A percentile compares a stretch with the other conserved stretches of the same genome.
Evolutionary conservation across 805 yeast genomes (phyloP).

Genomic region (Saturnispora galanensis): DNA sequence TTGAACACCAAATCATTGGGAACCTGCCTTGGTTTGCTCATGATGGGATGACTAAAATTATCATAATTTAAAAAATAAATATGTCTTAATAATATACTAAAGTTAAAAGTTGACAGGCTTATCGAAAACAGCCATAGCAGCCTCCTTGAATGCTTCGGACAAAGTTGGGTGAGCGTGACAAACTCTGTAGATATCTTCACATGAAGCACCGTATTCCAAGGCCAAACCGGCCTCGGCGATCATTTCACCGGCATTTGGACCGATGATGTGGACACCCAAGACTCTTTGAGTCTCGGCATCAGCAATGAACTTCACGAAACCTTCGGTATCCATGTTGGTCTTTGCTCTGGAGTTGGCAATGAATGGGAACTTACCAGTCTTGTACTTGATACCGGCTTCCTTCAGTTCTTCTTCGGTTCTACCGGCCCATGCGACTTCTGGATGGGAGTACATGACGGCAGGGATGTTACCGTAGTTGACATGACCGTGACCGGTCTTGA

Average conservation of each 20-base stretch:
- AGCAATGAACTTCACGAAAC: conserved; percentile 89
- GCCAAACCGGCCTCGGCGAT: conserved; percentile 98
- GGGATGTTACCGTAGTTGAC: conserved; percentile 98
- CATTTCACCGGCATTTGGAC: conserved; percentile 99
- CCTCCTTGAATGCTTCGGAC: conserved; percentile 97
- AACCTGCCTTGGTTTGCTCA: too few species aligned
- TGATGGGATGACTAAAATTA: too few species aligned
- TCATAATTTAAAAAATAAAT: background rate
- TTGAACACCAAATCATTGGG: too few species aligned
- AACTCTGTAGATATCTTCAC: conserved; percentile 94
- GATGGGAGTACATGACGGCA: conserved; percentile 97
- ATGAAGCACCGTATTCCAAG: conserved; percentile 95
- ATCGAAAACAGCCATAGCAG: conserved; percentile 83
- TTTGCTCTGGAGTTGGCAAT: conserved; percentile 99
- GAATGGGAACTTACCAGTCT: conserved; percentile 96
- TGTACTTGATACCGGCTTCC: conserved; percentile 84
- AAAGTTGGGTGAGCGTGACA: conserved; percentile 99
- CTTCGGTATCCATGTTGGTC: conserved; percentile 95
- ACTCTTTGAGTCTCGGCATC: conserved; percentile 97
- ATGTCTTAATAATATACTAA: background rate
- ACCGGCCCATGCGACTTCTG: conserved; percentile 99
- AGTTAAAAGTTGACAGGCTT: conserved; percentile 79
- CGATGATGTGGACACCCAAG: conserved; percentile 93
- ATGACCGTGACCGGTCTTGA: conserved; percentile 91
- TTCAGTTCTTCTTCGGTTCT: conserved; percentile 50